Evolutionary conservation across 1,284 basidiomycete species (phyloP).

Genomic region (Malassezia furfur): DNA sequence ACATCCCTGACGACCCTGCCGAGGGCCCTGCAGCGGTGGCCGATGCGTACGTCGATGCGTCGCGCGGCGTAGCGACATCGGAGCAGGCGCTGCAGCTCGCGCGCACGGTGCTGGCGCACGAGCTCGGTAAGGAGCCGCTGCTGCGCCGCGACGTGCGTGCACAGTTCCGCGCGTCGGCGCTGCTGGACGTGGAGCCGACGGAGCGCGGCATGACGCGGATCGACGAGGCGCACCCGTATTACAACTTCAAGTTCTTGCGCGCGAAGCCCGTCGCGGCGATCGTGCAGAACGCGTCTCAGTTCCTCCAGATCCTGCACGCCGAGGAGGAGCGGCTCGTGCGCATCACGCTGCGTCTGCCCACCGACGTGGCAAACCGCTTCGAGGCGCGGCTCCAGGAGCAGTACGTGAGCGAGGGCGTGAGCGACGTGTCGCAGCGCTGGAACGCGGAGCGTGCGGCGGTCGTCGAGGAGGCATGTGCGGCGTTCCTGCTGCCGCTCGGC

Average conservation of each 20-base stretch:
- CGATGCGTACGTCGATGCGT: conserved; percentile 41
- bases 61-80: conserved; percentile 25
- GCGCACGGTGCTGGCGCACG: conserved; percentile 74
- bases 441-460: conserved; percentile 75
- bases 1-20: conserved; percentile 58
- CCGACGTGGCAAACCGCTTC: conserved; percentile 27
- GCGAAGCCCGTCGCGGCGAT: conserved; percentile 71
- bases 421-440: conserved; percentile 79
- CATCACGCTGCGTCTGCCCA: conserved; percentile 60
- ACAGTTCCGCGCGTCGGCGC: conserved; percentile 65
- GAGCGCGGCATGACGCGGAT: conserved; percentile 84
- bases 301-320: conserved; percentile 81
- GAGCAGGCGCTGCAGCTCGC: conserved; percentile 51
- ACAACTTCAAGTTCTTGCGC: conserved; percentile 88
- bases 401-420: conserved; percentile 74
- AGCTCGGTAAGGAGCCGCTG: conserved; percentile 85
- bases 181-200: conserved; percentile 76
- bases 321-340: conserved; percentile 79
- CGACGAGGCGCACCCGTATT: conserved; percentile 77
- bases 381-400: conserved; percentile 59
- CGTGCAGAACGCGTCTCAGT: conserved; percentile 56
- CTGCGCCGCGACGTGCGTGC: conserved; percentile 71
- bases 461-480: conserved; percentile 66
- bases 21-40: conserved; percentile 25
- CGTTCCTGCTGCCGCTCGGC: conserved; percentile 70